Conservation (phyloP, 1,139 yeast species). For the Scheffersomyces stambukii region DNA sequence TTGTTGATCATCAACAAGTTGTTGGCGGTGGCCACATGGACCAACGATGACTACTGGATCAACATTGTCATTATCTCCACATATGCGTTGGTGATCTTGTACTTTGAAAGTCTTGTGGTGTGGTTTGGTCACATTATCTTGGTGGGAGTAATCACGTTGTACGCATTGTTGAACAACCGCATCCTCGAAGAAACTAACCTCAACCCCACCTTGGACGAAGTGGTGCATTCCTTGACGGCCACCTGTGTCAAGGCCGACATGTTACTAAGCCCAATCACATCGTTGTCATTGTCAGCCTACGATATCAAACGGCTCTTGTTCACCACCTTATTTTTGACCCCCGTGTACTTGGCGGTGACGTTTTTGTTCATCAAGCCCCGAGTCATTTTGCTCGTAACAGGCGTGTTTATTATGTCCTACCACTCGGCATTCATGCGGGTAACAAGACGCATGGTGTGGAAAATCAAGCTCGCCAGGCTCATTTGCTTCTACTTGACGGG, state of each 20-base stretch:
- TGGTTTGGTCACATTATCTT: conserved; percentile 79
- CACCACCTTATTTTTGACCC: conserved; percentile 82
- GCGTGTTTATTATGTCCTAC: conserved; percentile 68
- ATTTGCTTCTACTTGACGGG: conserved; percentile 82
- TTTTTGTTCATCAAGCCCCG: conserved; percentile 69
- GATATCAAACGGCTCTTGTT: conserved; percentile 77
- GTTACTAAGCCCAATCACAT: conserved; percentile 71
- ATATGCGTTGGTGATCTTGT: conserved; percentile 59
- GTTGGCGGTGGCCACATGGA: conserved; percentile 83
- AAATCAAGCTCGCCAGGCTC: conserved; percentile 65
- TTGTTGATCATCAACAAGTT: conserved; percentile 65
- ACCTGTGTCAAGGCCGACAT: conserved; percentile 75
- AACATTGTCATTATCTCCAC: conserved; percentile 59
- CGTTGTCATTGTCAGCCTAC: conserved; percentile 64
- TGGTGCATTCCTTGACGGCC: conserved; percentile 74
- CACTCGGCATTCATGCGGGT: conserved; percentile 84
- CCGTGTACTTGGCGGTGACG: conserved; percentile 69
- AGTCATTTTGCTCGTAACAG: conserved; percentile 54
- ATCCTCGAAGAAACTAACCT: conserved; percentile 50
- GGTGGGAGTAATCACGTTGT: conserved; percentile 63
- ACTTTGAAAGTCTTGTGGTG: conserved; percentile 67
- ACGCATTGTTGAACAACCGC: conserved; percentile 56
- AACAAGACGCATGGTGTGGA: conserved; percentile 80
- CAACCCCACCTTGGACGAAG: conserved; percentile 84
- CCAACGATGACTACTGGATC: conserved; percentile 79